A percentile compares a stretch with the other conserved stretches of the same genome.
Evolutionary conservation across 306 rosid species (phyloP).

Genomic region (Potentilla sterilis): DNA sequence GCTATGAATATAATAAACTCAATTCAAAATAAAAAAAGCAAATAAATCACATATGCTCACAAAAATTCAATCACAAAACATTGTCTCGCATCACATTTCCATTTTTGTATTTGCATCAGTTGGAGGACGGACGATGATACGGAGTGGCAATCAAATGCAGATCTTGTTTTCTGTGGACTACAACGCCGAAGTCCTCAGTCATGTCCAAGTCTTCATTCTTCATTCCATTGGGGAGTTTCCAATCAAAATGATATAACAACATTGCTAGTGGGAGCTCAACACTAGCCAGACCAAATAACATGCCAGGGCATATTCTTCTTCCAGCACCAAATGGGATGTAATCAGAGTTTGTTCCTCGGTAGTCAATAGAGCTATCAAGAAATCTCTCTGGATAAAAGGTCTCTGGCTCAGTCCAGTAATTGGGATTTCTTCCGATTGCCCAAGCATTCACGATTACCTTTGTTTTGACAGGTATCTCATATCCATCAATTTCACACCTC

Average conservation of each 20-base stretch:
- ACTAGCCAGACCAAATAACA: constrained; percentile 5
- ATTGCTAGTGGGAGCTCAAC: constrained; percentile 21
- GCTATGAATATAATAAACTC: no score
- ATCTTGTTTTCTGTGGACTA: constrained; percentile 6
- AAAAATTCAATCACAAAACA: no score
- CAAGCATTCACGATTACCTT: constrained; percentile 17
- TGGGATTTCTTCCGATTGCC: constrained; percentile 20
- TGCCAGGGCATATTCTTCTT: constrained; percentile 23
- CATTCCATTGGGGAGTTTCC: constrained; percentile 17
- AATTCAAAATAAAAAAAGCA: no score
- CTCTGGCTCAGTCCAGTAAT: constrained; percentile 7
- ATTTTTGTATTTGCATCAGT: background rate
- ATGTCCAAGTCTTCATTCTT: constrained; percentile 12
- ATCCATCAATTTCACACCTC: constrained; percentile 16
- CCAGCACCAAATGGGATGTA: constrained; percentile 16
- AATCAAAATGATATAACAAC: constrained; percentile 22
- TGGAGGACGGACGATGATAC: background rate
- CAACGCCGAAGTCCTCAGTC: background rate
- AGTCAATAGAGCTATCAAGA: background rate
- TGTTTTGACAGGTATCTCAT: constrained; percentile 14
- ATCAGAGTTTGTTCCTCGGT: constrained; percentile 9
- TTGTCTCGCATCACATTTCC: background rate
- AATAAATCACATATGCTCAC: background rate
- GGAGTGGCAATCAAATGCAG: constrained; percentile 11
- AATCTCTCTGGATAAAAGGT: constrained; percentile 22